Evolutionary conservation across 2,329 filamentous ascomycete genomes (phyloP), one percentile per base, ranked within the genome.

Genomic region (Fusarium goolgardi): DNA sequence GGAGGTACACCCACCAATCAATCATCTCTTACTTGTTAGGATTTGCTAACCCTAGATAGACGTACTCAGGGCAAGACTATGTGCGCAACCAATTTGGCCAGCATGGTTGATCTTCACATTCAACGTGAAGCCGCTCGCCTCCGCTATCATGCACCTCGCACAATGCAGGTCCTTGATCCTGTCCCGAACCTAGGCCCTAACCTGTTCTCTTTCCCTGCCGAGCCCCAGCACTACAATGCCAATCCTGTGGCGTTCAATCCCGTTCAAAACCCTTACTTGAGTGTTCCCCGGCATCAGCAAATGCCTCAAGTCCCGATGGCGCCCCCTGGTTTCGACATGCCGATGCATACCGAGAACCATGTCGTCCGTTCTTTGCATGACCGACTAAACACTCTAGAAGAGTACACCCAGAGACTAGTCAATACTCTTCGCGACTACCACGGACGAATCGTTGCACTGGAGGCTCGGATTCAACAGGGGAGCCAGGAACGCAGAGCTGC

Each of bases 81-180:
- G 35, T 71, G 69, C 47, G 53, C 51, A 27, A 72, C 52, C 20
- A 53, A 43, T 23, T 40, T 73, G 20, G 1, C 11, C 3, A 18
- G 40, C 32, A 68, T 74, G 56, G 58, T 74, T 20, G 60, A 59
- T 4, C 62, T 70, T n/a, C 72, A 74, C 29, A 46, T 74, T 16
- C 44, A 55, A 16, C 67, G 72, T 3, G 69, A 73, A 25, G 32
- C 34, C 6, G 15, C 32, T 8, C 63, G 45, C 27, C 20, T 65
- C 32, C 37, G 55, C 6, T 55, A 49, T 4, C 45, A 34, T 18
- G 50, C 35, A 20, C n/a, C 34, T 21, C 49, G 50, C 15, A n/a
- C 39, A 20, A 23, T 32, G 4, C 50, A 46, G 2, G 39, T 29
- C 27, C n/a, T 56, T 1, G 20, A 35, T 2, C 20, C 54, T 12